phyloP scores from a whole-genome alignment of 1,139 yeast genomes.

The Suhomyces ambrosiae region DNA sequence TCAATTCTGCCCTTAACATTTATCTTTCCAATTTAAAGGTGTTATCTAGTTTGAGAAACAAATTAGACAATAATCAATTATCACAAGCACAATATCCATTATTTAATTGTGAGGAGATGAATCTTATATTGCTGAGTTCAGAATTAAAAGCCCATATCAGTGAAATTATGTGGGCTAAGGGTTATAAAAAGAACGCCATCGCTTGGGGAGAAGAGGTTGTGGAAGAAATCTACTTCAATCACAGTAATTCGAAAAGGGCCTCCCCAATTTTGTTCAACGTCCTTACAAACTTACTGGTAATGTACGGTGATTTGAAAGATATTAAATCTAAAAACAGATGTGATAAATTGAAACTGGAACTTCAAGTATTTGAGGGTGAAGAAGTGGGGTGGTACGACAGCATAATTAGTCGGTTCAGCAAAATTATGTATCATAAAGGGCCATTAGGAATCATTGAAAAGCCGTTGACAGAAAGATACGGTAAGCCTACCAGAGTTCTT shows the following conservation, averaged over 20 bases:
- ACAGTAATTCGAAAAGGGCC: constrained; percentile 30
- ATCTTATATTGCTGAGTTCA: constrained; percentile 31
- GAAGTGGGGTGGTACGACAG: constrained; percentile 39
- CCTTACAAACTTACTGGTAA: constrained; percentile 32
- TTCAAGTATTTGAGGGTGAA: constrained; percentile 25
- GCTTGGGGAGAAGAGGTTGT: constrained; percentile 64
- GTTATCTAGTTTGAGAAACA: constrained; percentile 25
- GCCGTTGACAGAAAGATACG: constrained; percentile 44
- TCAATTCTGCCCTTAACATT: constrained; percentile 35
- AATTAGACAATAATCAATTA: constrained; percentile 21
- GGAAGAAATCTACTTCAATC: constrained; percentile 38
- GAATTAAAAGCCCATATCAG: constrained; percentile 60
- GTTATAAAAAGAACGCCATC: constrained; percentile 54
- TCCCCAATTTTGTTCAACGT: constrained; percentile 36
- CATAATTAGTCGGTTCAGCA: constrained; percentile 37
- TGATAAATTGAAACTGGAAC: constrained; percentile 25
- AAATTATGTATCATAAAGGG: constrained; percentile 43
- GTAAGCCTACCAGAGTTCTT: constrained; percentile 34
- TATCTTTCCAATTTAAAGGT: constrained; percentile 41
- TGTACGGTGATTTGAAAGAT: constrained; percentile 36
- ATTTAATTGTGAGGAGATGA: constrained; percentile 38
- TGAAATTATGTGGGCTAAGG: constrained; percentile 66
- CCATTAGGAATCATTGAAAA: constrained; percentile 49
- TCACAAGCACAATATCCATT: constrained; percentile 40
- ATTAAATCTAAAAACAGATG: constrained; percentile 31